Base-by-base conservation (phyloP, 2,329 filamentous ascomycete species). In the Hysterium pulicare region DNA sequence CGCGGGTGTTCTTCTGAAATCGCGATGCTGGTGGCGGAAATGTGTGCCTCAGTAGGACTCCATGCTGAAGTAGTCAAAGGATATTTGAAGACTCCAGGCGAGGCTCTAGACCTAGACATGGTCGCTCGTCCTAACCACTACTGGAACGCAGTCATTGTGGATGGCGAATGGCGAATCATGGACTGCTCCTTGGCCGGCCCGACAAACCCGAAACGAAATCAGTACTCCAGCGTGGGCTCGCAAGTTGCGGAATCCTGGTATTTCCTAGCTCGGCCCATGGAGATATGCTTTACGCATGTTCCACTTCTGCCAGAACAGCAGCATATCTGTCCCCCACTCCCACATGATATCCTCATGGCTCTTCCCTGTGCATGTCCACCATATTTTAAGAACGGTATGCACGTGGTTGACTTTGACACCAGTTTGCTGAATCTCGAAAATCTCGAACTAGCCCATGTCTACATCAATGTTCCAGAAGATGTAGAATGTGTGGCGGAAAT, bases 211-310 rank as follows among this genome's bases (percentile, higher is more conserved):
- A 83, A 81, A 44, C 81, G 94, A 36, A 75, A 73, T 13, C 73
- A 82, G 23, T 97, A 94, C 68, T 94, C 90, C 11, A 87, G 79
- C 53, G 78, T 78, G 20, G 79, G 79, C 45, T 80, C 76, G 45
- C 79, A 83, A 33, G 73, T 79, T 1, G 89, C 93, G 0, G 93
- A 98, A 54, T 75, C 75, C 23, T 97, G 89, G 84, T 98, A 90
- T 77, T 98, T 98, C 71, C 79, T 98, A n/a, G 74, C 88, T 1
- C 80, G 87, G 7, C 94, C 94, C 5, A 79, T 84, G 34, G 89
- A 98, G 66, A 81, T 91, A 7, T 97, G 91, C 74, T 98, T 91
- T 77, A 96, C 93, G 1, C 93, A 98, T 66, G 84, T 98, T 17
- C 90, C 93, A 4, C 81, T 95, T 42, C 80, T 89, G 43, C 86